Percentiles rank a stretch among this genome's conserved stretches.
Evolutionary conservation across 129 eudicot species (phyloP).

Genomic region (Helichrysum umbraculigerum): DNA sequence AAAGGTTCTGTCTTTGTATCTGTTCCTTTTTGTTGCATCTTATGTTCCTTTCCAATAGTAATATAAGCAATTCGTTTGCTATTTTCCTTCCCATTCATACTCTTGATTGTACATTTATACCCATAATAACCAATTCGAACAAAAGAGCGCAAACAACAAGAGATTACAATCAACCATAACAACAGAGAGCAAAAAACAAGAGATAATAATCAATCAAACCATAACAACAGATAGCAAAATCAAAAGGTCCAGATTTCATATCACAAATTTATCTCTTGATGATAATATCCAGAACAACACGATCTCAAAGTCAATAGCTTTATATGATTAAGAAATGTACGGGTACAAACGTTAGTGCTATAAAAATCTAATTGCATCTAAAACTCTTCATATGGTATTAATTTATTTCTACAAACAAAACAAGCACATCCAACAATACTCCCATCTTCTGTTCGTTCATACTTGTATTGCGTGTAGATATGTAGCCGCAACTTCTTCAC

Average conservation of each 20-base stretch:
- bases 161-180: neutral
- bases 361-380: conserved; percentile 14
- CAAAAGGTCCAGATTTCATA: neutral
- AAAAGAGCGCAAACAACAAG: neutral
- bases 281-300: conserved; percentile 11
- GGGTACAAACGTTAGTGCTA: neutral
- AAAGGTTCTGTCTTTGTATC: too few species aligned
- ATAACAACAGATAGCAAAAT: neutral
- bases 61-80: too few species aligned
- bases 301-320: neutral
- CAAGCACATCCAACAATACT: neutral
- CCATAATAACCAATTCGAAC: neutral
- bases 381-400: neutral
- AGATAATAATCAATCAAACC: neutral
- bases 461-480: neutral
- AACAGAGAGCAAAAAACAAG: neutral
- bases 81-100: too few species aligned
- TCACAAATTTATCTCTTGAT: neutral
- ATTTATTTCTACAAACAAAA: conserved; percentile 4
- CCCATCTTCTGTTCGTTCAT: conserved; percentile 5
- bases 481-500: neutral
- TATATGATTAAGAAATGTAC: neutral
- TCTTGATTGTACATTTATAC: neutral
- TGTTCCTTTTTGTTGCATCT: too few species aligned
- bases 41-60: too few species aligned